phyloP scores from a whole-genome alignment of 371 early-diverging fungal genomes.

The Dinochytrium kinnereticum region DNA sequence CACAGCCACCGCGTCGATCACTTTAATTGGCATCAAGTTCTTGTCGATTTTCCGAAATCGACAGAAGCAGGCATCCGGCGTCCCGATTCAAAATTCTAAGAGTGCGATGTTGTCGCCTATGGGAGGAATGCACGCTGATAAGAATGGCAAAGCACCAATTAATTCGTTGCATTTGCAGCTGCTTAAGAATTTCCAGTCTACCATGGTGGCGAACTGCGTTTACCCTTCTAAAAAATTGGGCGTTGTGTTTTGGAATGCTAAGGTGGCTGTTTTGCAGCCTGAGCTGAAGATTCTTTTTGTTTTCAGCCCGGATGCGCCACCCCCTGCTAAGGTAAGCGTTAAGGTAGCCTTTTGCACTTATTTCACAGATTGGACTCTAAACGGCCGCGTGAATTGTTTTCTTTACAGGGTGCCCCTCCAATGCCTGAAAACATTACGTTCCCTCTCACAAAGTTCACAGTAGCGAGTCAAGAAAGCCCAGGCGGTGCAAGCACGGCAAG shows the following conservation, averaged over 20 bases:
- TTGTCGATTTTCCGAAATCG: slow-evolving; percentile 16
- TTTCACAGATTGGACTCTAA: not conserved
- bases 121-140: not conserved
- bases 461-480: not conserved
- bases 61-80: not conserved
- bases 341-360: not conserved
- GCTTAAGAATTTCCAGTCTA: not conserved
- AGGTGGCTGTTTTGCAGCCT: not conserved
- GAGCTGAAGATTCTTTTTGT: not conserved
- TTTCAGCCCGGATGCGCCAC: not conserved
- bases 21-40: slow-evolving; percentile 20
- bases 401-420: not conserved
- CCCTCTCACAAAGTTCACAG: slow-evolving; percentile 14
- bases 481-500: too few species aligned
- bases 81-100: not conserved
- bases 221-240: slow-evolving; percentile 13
- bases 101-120: not conserved
- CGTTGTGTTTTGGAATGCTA: slow-evolving; percentile 17
- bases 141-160: not conserved
- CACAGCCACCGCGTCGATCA: not conserved
- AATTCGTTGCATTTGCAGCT: not conserved
- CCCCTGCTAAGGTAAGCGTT: not conserved
- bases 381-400: not conserved
- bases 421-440: slow-evolving; percentile 5
- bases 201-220: not conserved